A percentile compares a stretch with the other conserved stretches of the same genome.
These are phyloP conservation scores for Leccinum fibrillosum DNA, from an alignment of 768 basidiomycete genomes.

Conservation along the genomic window DNA sequence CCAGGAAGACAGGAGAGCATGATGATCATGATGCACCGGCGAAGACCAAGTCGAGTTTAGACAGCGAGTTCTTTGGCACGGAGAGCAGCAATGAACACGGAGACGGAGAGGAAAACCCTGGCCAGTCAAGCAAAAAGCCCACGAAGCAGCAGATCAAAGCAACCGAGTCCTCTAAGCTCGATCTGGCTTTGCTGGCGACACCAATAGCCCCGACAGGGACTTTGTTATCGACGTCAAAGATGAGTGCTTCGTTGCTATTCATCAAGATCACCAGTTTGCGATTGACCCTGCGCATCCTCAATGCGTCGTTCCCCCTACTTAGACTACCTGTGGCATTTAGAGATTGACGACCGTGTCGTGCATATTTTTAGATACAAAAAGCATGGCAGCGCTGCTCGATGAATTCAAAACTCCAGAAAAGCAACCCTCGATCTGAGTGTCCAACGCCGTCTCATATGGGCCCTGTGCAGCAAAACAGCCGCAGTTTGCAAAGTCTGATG, in stretches of 20 bases:
- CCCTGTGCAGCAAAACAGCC: too few relatives aligned
- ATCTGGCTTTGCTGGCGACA: constrained; percentile 60
- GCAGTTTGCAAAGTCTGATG: constrained; percentile 41
- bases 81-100: constrained; percentile 29
- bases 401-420: constrained; percentile 72
- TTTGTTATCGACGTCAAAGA: constrained; percentile 86
- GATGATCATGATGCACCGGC: constrained; percentile 20
- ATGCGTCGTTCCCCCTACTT: constrained; percentile 45
- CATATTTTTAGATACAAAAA: constrained; percentile 65
- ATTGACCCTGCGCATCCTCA: constrained; percentile 92
- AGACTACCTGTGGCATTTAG: not conserved
- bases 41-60: constrained; percentile 8
- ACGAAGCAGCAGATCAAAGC: constrained; percentile 17
- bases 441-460: too few relatives aligned
- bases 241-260: constrained; percentile 80
- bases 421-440: constrained; percentile 11
- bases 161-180: constrained; percentile 40
- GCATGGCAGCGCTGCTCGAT: constrained; percentile 79
- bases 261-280: constrained; percentile 89
- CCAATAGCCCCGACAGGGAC: constrained; percentile 53
- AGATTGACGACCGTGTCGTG: not conserved
- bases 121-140: constrained; percentile 22
- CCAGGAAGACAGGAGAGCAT: constrained; percentile 36
- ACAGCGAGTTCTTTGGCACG: constrained; percentile 57
- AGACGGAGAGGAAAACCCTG: constrained; percentile 23